A percentile compares a stretch with the other conserved stretches of the same genome.
phyloP scores from a whole-genome alignment of 164 flowering plant genomes.

The Liriodendron chinense region DNA sequence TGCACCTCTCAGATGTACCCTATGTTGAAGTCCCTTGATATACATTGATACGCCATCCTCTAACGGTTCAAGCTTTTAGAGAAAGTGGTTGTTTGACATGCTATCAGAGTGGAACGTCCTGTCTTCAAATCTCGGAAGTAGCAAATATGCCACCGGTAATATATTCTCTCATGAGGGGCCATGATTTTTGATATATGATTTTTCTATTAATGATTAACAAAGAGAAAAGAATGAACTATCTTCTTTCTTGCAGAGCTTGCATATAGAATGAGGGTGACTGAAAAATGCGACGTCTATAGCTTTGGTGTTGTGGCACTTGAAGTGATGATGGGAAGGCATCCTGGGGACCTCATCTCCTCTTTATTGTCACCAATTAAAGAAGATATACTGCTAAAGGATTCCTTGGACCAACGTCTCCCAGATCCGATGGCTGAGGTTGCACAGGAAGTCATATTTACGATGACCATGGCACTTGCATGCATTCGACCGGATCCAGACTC shows the following conservation, averaged over 20 bases:
- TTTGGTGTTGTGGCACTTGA: slow-evolving; percentile 70
- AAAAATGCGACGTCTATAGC: slow-evolving; percentile 73
- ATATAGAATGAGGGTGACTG: slow-evolving; percentile 44
- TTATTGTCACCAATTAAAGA: slow-evolving; percentile 16
- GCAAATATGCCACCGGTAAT: no score
- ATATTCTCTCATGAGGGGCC: no score
- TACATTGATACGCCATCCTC: no score
- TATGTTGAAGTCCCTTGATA: no score
- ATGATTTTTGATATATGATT: no score
- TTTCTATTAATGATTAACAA: no score
- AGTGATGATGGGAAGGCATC: slow-evolving; percentile 66
- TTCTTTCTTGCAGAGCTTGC: slow-evolving; percentile 51
- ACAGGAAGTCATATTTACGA: background rate
- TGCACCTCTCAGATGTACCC: no score
- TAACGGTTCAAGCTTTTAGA: no score
- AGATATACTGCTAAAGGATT: background rate
- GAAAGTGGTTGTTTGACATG: no score
- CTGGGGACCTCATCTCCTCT: slow-evolving; percentile 48
- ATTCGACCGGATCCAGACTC: background rate
- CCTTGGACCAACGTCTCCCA: background rate
- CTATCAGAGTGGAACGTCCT: no score
- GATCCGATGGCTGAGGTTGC: background rate
- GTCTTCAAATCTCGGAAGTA: no score
- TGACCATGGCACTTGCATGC: background rate
- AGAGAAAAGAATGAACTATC: background rate